Percentiles rank a stretch among this genome's conserved stretches.
These are phyloP conservation scores for Trichoderma guizhouense DNA, from an alignment of 2,329 filamentous ascomycete species.

Conservation along the genomic window DNA sequence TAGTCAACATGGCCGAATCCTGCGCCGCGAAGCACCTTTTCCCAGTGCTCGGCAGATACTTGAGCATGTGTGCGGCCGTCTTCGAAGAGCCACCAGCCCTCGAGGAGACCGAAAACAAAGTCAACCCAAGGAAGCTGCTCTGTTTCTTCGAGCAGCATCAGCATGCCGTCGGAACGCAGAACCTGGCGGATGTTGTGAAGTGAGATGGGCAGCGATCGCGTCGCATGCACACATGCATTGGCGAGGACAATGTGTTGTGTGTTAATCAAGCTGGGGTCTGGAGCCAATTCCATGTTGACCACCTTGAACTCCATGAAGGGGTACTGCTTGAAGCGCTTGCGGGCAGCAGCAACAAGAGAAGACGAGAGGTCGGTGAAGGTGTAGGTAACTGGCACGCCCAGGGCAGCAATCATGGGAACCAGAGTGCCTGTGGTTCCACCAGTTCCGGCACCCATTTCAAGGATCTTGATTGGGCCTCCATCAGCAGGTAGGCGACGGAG, in stretches of 20 bases:
- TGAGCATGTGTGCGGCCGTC: slow-evolving; percentile 20
- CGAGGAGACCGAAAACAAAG: slow-evolving; percentile 33
- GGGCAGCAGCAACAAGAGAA: too few species aligned
- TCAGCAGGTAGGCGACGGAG: too few species aligned
- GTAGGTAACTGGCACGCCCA: slow-evolving; percentile 33
- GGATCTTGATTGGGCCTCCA: too few species aligned
- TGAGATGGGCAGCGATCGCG: slow-evolving; percentile 12
- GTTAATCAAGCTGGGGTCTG: slow-evolving; percentile 17
- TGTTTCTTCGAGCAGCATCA: slow-evolving; percentile 22
- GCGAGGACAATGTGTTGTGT: slow-evolving; percentile 33
- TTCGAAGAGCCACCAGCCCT: slow-evolving; percentile 36
- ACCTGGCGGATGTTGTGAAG: slow-evolving; percentile 22
- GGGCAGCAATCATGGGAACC: slow-evolving; percentile 16
- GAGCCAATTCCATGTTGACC: too few species aligned
- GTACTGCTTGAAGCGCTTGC: too few species aligned
- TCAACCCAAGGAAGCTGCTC: slow-evolving; percentile 27
- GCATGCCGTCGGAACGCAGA: slow-evolving; percentile 19
- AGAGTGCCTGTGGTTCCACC: too few species aligned
- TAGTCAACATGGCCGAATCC: slow-evolving; percentile 24
- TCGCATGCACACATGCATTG: slow-evolving; percentile 37
- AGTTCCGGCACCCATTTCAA: too few species aligned
- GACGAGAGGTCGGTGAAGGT: slow-evolving; percentile 37
- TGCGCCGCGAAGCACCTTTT: slow-evolving; percentile 12
- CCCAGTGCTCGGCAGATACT: slow-evolving; percentile 16
- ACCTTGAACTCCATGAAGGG: too few species aligned